These are phyloP conservation scores for Allomyces javanicus DNA, from an alignment of 192 early-diverging fungal species.

Conservation along the genomic window DNA sequence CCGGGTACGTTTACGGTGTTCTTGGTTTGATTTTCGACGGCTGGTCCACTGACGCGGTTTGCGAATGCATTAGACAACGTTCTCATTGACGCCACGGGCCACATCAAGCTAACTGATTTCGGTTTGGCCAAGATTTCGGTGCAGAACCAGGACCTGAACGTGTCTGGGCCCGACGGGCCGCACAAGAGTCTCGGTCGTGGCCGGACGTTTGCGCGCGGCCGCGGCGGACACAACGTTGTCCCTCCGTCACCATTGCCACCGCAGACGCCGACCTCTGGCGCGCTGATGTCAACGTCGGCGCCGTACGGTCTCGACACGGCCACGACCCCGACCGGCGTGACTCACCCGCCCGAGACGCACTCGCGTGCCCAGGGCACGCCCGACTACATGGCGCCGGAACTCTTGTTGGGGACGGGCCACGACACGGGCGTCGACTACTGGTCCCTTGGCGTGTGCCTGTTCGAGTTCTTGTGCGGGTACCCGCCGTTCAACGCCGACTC, in stretches of 20 bases:
- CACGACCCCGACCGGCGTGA: too few species aligned
- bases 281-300: too few species aligned
- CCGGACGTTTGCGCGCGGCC: too few species aligned
- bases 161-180: not conserved
- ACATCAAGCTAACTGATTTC: constrained; percentile 48
- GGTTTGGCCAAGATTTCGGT: constrained; percentile 71
- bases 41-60: not conserved
- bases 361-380: constrained; percentile 45
- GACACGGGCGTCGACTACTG: constrained; percentile 86
- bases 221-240: too few species aligned
- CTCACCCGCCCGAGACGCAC: too few species aligned
- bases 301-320: too few species aligned
- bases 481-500: constrained; percentile 79
- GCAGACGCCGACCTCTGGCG: not conserved
- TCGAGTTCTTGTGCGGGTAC: constrained; percentile 72
- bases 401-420: constrained; percentile 69
- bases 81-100: constrained; percentile 33
- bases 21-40: too few species aligned
- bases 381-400: constrained; percentile 85
- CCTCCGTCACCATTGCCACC: not conserved
- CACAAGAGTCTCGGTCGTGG: not conserved
- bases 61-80: constrained; percentile 33
- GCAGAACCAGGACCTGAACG: constrained; percentile 6
- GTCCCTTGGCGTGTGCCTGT: constrained; percentile 78
- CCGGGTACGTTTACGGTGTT: constrained; percentile 23